Percentiles rank a stretch among this genome's conserved stretches.
phyloP scores from a whole-genome alignment of 257 asterid species.

The Solanum etuberosum region DNA sequence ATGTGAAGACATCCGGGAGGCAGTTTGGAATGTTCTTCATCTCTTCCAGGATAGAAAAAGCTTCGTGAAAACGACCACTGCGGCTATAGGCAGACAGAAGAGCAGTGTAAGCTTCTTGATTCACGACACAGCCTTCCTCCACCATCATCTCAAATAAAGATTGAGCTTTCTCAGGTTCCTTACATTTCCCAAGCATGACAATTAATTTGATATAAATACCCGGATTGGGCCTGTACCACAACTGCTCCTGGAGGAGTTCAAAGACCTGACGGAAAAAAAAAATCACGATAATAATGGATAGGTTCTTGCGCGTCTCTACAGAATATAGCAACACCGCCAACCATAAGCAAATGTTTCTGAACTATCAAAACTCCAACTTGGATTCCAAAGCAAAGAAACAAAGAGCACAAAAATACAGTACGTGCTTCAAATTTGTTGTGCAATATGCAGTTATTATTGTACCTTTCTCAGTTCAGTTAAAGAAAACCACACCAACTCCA shows the following conservation, averaged over 20 bases:
- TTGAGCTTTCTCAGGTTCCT: constrained; percentile 95
- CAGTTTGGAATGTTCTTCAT: constrained; percentile 58
- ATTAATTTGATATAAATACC: constrained; percentile 80
- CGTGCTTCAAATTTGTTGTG: not conserved
- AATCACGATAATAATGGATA: not conserved
- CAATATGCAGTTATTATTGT: no score
- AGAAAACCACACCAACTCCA: not conserved
- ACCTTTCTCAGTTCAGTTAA: no score
- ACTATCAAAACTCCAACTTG: not conserved
- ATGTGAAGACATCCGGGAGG: constrained; percentile 81
- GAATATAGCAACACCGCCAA: not conserved
- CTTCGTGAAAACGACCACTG: constrained; percentile 52
- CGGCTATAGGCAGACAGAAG: constrained; percentile 92
- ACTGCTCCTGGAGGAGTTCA: constrained; percentile 88
- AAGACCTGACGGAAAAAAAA: constrained; percentile 43
- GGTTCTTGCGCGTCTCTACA: not conserved
- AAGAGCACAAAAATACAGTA: not conserved
- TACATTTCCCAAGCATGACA: constrained; percentile 96
- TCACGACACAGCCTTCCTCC: constrained; percentile 74
- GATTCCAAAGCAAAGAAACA: not conserved
- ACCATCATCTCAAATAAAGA: constrained; percentile 68
- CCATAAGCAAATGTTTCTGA: not conserved
- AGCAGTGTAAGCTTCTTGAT: constrained; percentile 84
- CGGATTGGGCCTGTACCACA: constrained; percentile 76
- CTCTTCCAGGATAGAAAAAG: constrained; percentile 63